These are phyloP conservation scores for Jasminum sambac DNA, from an alignment of 257 asterid genomes.

Conservation along the genomic window DNA sequence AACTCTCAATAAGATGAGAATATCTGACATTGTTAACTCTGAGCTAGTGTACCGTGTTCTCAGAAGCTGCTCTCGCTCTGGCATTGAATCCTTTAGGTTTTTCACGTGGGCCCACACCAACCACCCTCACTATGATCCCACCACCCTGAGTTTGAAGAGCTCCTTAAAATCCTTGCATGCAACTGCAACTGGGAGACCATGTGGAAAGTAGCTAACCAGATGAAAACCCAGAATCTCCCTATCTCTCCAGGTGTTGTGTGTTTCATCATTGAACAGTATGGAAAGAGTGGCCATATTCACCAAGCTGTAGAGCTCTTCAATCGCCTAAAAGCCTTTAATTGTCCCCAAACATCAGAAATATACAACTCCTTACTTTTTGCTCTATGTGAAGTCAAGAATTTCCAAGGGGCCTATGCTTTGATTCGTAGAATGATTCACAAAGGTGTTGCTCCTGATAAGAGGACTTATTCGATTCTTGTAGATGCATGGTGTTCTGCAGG, in stretches of 20 bases:
- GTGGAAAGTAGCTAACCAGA: slow-evolving; percentile 92
- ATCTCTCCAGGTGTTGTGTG: slow-evolving; percentile 77
- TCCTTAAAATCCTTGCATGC: slow-evolving; percentile 71
- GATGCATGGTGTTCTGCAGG: slow-evolving; percentile 97
- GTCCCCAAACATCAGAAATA: slow-evolving; percentile 77
- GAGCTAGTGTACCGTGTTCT: slow-evolving; percentile 86
- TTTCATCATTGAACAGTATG: slow-evolving; percentile 87
- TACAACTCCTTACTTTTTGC: slow-evolving; percentile 85
- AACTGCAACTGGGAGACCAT: slow-evolving; percentile 93
- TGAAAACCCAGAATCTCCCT: slow-evolving; percentile 62
- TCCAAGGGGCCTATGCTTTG: slow-evolving; percentile 95
- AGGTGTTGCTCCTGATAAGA: slow-evolving; percentile 71
- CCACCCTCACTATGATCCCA: slow-evolving; percentile 88
- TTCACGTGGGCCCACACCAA: slow-evolving; percentile 89
- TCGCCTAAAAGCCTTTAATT: slow-evolving; percentile 63
- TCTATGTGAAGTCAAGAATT: slow-evolving; percentile 88
- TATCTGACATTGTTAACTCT: slow-evolving; percentile 69
- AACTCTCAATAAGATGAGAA: slow-evolving; percentile 84
- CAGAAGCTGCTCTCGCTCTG: slow-evolving; percentile 70
- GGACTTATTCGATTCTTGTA: slow-evolving; percentile 77
- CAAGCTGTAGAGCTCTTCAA: slow-evolving; percentile 91
- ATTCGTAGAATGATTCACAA: slow-evolving; percentile 81
- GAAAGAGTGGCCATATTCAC: slow-evolving; percentile 72
- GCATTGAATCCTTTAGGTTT: slow-evolving; percentile 92
- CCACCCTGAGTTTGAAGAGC: slow-evolving; percentile 89